A percentile compares a stretch with the other conserved stretches of the same genome.
Conservation (phyloP, 164 flowering plant genomes). For the Hamamelis virginiana region DNA sequence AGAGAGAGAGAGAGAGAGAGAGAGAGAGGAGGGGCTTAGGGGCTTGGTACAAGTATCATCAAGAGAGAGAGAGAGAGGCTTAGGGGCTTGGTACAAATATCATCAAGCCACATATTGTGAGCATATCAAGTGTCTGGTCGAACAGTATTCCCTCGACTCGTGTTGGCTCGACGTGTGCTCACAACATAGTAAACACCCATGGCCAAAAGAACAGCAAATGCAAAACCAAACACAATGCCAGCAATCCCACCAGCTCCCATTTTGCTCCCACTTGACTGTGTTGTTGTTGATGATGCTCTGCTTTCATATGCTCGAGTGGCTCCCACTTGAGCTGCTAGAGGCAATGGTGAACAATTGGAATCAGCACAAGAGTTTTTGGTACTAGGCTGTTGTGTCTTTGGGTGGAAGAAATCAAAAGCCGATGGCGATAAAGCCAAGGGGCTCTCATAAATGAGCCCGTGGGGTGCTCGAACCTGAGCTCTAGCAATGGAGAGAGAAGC, state of each 20-base stretch:
- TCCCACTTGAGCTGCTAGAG: slow-evolving; percentile 49
- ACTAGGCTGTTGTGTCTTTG: slow-evolving; percentile 25
- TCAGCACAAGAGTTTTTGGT: slow-evolving; percentile 19
- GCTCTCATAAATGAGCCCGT: slow-evolving; percentile 59
- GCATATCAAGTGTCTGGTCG: slow-evolving; percentile 37
- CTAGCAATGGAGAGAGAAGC: slow-evolving; percentile 29
- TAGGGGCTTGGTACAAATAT: no score
- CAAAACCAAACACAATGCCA: slow-evolving; percentile 51
- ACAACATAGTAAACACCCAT: slow-evolving; percentile 59
- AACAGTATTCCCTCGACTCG: slow-evolving; percentile 31
- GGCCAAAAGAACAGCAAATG: slow-evolving; percentile 35
- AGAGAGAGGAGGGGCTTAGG: no score
- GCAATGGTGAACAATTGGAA: slow-evolving; percentile 47
- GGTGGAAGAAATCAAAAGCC: slow-evolving; percentile 75
- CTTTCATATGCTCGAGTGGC: slow-evolving; percentile 39
- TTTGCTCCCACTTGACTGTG: slow-evolving; percentile 10
- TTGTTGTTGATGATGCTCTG: slow-evolving; percentile 13
- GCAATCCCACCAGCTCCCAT: slow-evolving; percentile 50
- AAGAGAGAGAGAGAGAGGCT: no score
- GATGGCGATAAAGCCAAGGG: slow-evolving; percentile 68
- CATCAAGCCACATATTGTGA: neutral
- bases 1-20: no score
- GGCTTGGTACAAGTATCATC: no score
- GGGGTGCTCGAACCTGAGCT: slow-evolving; percentile 56
- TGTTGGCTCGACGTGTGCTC: slow-evolving; percentile 36